Conservation (phyloP, 257 asterid genomes). For the Fraxinus cuspidata region DNA sequence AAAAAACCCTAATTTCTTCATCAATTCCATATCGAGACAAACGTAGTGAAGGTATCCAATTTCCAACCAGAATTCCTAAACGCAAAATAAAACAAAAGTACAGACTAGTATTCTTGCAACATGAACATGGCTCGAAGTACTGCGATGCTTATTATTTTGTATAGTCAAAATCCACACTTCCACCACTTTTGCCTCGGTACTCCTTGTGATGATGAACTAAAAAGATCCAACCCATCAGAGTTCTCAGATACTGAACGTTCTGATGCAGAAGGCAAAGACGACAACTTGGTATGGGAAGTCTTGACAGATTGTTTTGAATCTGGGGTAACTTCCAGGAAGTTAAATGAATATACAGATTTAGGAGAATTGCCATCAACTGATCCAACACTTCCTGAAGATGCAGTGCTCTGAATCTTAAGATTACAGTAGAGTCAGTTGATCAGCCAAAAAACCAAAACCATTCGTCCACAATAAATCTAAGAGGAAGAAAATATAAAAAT, state of each 20-base stretch:
- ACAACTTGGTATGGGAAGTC: constrained; percentile 28
- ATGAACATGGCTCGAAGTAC: too few relatives aligned
- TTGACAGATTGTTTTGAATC: constrained; percentile 42
- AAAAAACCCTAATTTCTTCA: too few relatives aligned
- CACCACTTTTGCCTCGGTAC: too few relatives aligned
- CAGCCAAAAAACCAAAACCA: constrained; percentile 1
- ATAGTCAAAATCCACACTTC: too few relatives aligned
- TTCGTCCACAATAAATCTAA: background rate
- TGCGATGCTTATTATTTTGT: too few relatives aligned
- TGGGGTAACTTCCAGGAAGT: constrained; percentile 29
- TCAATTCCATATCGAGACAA: too few relatives aligned
- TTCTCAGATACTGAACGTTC: constrained; percentile 29
- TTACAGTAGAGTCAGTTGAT: constrained; percentile 27
- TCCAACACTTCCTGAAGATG: constrained; percentile 65
- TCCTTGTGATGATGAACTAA: constrained; percentile 31
- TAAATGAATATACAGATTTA: constrained; percentile 33
- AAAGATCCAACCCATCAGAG: constrained; percentile 49
- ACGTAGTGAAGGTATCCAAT: too few relatives aligned
- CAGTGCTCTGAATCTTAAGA: constrained; percentile 53
- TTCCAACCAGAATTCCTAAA: too few relatives aligned
- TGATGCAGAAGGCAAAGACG: constrained; percentile 36
- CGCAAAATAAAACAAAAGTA: too few relatives aligned
- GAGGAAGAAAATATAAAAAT: background rate
- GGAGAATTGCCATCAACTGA: constrained; percentile 55
- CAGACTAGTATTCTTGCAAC: too few relatives aligned